A percentile compares a stretch with the other conserved stretches of the same genome.
These are phyloP conservation scores for Anethum foeniculum DNA, from an alignment of 140 eudicot genomes.

Conservation along the genomic window DNA sequence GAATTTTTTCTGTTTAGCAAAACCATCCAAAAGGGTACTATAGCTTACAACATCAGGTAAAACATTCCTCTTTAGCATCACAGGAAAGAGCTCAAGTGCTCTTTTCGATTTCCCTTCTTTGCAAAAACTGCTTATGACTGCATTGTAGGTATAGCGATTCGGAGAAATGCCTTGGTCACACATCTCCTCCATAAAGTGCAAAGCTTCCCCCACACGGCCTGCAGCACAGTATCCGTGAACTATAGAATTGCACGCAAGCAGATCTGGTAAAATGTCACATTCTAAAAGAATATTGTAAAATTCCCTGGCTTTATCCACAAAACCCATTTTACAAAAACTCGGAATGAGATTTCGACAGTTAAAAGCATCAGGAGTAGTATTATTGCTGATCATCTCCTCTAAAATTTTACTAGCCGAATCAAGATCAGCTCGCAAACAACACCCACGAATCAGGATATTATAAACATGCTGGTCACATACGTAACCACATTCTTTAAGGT, in stretches of 20 bases:
- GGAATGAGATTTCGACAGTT: constrained; percentile 21
- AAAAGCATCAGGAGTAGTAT: constrained; percentile 21
- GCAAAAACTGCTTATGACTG: constrained; percentile 28
- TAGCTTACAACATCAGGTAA: constrained; percentile 31
- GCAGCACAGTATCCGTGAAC: constrained; percentile 23
- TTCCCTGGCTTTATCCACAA: constrained; percentile 23
- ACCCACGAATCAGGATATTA: constrained; percentile 27
- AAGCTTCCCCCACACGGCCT: constrained; percentile 28
- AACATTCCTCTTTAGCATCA: constrained; percentile 28
- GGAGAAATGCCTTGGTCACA: constrained; percentile 20
- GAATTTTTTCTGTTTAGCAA: constrained; percentile 17
- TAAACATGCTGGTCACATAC: constrained; percentile 23
- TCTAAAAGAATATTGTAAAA: constrained; percentile 14
- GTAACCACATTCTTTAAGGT: constrained; percentile 20
- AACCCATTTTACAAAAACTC: constrained; percentile 30
- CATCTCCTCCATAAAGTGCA: constrained; percentile 29
- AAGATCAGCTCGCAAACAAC: constrained; percentile 26
- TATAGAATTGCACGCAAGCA: constrained; percentile 15
- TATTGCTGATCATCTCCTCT: constrained; percentile 29
- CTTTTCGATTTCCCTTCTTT: constrained; percentile 21
- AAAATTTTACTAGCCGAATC: constrained; percentile 27
- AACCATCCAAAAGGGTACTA: constrained; percentile 31
- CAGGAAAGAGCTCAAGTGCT: constrained; percentile 32
- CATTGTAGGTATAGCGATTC: constrained; percentile 23
- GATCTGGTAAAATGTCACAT: constrained; percentile 14